A percentile compares a stretch with the other conserved stretches of the same genome.
These are phyloP conservation scores for Tillandsia leiboldiana DNA, from an alignment of 176 grass and related monocot species.

Conservation along the genomic window DNA sequence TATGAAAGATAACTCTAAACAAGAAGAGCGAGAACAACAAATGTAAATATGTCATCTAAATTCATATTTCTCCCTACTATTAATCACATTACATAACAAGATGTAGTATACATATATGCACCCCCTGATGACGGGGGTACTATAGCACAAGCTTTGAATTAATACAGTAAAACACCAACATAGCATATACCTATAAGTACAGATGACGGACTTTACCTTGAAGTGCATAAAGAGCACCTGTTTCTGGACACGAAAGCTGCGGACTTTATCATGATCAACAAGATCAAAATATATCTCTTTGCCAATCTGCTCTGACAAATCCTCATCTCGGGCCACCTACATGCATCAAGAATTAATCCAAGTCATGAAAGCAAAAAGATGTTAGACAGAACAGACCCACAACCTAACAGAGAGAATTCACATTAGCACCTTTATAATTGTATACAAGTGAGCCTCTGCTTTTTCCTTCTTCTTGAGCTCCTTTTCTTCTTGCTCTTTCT, in stretches of 20 bases:
- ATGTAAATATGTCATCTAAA: too few species aligned
- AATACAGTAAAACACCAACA: neutral
- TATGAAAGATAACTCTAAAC: too few species aligned
- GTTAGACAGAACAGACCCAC: neutral
- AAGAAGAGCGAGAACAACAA: too few species aligned
- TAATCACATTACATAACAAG: too few species aligned
- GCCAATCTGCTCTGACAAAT: slow-evolving; percentile 64
- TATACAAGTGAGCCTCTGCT: slow-evolving; percentile 74
- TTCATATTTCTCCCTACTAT: too few species aligned
- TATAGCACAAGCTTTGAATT: too few species aligned
- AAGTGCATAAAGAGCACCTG: slow-evolving; percentile 29
- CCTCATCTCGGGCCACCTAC: slow-evolving; percentile 41
- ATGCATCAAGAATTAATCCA: slow-evolving; percentile 10
- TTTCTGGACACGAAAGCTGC: slow-evolving; percentile 46
- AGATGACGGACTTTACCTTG: slow-evolving; percentile 34
- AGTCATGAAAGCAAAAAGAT: slow-evolving; percentile 13
- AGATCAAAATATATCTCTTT: slow-evolving; percentile 48
- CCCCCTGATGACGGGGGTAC: too few species aligned
- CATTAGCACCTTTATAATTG: slow-evolving; percentile 46
- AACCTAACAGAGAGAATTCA: neutral
- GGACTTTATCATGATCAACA: slow-evolving; percentile 56
- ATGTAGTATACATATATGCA: too few species aligned
- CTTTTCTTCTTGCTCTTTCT: slow-evolving; percentile 64
- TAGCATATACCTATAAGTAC: neutral
- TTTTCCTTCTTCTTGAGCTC: slow-evolving; percentile 70